Base-by-base conservation (phyloP, 306 rosid species). In the Dryas drummondii region DNA sequence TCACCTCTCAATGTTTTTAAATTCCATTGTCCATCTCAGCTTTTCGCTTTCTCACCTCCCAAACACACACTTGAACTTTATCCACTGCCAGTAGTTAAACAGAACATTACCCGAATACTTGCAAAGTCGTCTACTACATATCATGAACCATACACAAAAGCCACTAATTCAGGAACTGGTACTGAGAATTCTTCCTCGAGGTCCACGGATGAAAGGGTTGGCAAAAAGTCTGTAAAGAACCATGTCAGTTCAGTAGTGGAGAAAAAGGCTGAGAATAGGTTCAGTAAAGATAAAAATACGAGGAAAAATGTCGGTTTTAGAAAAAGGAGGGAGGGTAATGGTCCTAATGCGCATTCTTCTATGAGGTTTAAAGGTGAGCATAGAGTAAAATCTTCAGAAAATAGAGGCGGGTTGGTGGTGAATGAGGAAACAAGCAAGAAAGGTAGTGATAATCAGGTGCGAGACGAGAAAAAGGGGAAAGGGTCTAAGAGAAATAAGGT, bases 161-260 rank as follows among this genome's bases (percentile, higher is more conserved):
- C 83, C 72, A 2, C 55, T 55, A 75, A 15, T 79, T 76, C 72
- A 66, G 86, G 55, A 63, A 45, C 57, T 14, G 16, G 53, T 63
- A 26, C 27, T 66, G 87, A 82, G 63, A 76, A 68, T 68, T 81
- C 86, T 69, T 74, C 82, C 64, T 72, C 63, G 68, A 74, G 82
- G 51, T 51, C 88, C 56, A 51, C 58, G 2, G 75, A 52, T 40
- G 60, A 79, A 45, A 76, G 75, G 17, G 71, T 51, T 7, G 69
- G 50, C 50, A 78, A 73, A 79, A 83, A 76, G n/a, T 48, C 66
- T 17, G 75, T 70, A 74, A 80, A 81, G 71, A 61, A 78, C 65
- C 65, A 76, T 69, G 86, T n/a, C 66, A 62, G 58, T 79, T 84
- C 87, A 40, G 80, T 65, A 58, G 78, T 47, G 80, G 87, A 56